These are phyloP conservation scores for Marchantia polymorpha DNA, from an alignment of 225 moss, liverwort and hornwort genomes.

Conservation along the genomic window DNA sequence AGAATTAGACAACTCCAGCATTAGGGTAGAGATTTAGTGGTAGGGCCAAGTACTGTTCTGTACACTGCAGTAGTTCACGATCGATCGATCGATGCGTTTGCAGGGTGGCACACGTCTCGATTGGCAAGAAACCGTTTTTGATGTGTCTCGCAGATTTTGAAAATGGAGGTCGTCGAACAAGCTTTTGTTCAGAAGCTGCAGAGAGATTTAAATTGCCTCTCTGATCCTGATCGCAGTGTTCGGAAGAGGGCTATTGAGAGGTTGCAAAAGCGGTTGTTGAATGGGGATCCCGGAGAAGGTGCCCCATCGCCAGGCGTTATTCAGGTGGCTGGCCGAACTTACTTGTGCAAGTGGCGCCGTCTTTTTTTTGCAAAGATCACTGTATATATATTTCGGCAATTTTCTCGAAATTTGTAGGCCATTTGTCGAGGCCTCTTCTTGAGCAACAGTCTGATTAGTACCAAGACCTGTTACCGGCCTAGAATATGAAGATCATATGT, in stretches of 20 bases:
- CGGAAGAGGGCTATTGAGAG: constrained; percentile 61
- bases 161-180: constrained; percentile 15
- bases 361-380: too few species aligned
- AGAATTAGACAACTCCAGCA: too few species aligned
- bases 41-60: too few species aligned
- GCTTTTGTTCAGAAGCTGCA: constrained; percentile 59
- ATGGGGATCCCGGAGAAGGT: constrained; percentile 63
- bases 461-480: neutral
- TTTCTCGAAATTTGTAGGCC: too few species aligned
- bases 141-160: neutral
- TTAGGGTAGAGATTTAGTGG: too few species aligned
- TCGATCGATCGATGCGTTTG: too few species aligned
- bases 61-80: too few species aligned
- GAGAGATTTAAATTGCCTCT: constrained; percentile 70
- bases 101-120: too few species aligned
- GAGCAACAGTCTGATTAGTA: too few species aligned
- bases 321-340: constrained; percentile 37
- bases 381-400: too few species aligned
- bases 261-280: constrained; percentile 54
- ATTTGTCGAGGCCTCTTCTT: too few species aligned
- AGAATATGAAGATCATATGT: neutral
- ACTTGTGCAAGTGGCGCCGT: neutral
- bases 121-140: too few species aligned
- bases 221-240: constrained; percentile 62
- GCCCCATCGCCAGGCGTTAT: constrained; percentile 56